phyloP scores from a whole-genome alignment of 306 rosid genomes.

The Malus orientalis region DNA sequence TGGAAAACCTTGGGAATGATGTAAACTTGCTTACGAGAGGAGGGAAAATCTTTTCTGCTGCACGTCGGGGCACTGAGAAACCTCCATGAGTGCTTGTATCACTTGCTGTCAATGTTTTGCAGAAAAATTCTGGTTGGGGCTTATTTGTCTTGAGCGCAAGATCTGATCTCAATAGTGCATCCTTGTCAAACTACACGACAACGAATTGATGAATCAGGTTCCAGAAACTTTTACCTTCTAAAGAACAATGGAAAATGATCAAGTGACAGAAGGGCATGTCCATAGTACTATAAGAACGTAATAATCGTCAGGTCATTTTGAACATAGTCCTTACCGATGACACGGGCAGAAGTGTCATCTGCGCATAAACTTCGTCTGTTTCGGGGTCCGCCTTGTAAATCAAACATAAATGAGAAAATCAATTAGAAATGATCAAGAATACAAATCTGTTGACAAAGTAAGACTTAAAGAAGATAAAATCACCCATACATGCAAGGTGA shows the following conservation, averaged over 20 bases:
- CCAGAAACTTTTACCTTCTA: neutral
- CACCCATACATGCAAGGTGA: conserved; percentile 71
- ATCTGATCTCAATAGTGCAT: conserved; percentile 78
- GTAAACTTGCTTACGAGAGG: conserved; percentile 50
- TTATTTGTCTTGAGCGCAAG: conserved; percentile 75
- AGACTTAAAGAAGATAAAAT: neutral
- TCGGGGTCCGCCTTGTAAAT: conserved; percentile 79
- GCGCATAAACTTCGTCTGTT: conserved; percentile 91
- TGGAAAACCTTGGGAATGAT: neutral
- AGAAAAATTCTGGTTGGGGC: conserved; percentile 84
- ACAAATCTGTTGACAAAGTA: neutral
- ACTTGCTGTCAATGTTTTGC: conserved; percentile 89
- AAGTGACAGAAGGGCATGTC: neutral
- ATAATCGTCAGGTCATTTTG: neutral
- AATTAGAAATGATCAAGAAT: neutral
- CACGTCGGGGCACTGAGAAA: conserved; percentile 94
- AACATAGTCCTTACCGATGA: conserved; percentile 48
- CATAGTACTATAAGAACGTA: neutral
- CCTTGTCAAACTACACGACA: conserved; percentile 65
- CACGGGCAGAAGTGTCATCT: conserved; percentile 87
- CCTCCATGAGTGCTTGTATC: conserved; percentile 99
- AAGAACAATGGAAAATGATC: neutral
- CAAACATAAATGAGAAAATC: neutral
- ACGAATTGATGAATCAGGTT: conserved; percentile 1
- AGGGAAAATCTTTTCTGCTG: conserved; percentile 97